phyloP scores from a whole-genome alignment of 192 early-diverging fungal species.

The Coemansia sp. region DNA sequence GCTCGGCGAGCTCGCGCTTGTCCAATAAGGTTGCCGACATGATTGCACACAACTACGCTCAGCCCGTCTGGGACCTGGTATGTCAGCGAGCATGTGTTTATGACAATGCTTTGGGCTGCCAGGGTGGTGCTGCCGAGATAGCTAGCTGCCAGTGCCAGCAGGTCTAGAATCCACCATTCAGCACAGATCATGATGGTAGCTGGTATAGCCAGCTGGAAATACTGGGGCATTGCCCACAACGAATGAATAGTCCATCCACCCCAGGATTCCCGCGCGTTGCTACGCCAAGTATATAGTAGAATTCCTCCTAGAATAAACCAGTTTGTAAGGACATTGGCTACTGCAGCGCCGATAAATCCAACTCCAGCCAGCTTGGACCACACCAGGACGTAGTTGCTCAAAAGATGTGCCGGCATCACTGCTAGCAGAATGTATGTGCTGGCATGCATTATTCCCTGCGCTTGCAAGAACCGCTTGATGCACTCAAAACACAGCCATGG shows the following conservation, averaged over 20 bases:
- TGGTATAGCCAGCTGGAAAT: conserved; percentile 67
- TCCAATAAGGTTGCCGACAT: conserved; percentile 57
- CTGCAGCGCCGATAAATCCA: conserved; percentile 82
- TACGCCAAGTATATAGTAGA: conserved; percentile 58
- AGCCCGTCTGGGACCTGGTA: conserved; percentile 60
- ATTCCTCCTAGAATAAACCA: conserved; percentile 68
- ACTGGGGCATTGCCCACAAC: conserved; percentile 47
- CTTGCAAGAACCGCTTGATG: conserved; percentile 81
- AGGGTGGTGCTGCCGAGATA: conserved; percentile 59
- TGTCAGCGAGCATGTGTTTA: conserved; percentile 54
- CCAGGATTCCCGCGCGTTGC: conserved; percentile 63
- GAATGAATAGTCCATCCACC: conserved; percentile 62
- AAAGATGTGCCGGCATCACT: conserved; percentile 68
- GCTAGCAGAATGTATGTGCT: conserved; percentile 70
- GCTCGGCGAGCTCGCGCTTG: conserved; percentile 43
- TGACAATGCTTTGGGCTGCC: conserved; percentile 59
- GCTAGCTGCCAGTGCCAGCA: conserved; percentile 52
- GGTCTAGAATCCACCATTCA: conserved; percentile 61
- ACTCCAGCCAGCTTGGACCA: conserved; percentile 64
- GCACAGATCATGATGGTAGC: conserved; percentile 73
- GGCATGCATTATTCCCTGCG: conserved; percentile 89
- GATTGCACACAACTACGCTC: conserved; percentile 57
- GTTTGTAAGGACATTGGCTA: conserved; percentile 75
- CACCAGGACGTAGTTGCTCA: conserved; percentile 79
- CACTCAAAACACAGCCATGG: conserved; percentile 82